phyloP scores from a whole-genome alignment of 495 filamentous ascomycete species.

The Hyaloscypha bicolor region DNA sequence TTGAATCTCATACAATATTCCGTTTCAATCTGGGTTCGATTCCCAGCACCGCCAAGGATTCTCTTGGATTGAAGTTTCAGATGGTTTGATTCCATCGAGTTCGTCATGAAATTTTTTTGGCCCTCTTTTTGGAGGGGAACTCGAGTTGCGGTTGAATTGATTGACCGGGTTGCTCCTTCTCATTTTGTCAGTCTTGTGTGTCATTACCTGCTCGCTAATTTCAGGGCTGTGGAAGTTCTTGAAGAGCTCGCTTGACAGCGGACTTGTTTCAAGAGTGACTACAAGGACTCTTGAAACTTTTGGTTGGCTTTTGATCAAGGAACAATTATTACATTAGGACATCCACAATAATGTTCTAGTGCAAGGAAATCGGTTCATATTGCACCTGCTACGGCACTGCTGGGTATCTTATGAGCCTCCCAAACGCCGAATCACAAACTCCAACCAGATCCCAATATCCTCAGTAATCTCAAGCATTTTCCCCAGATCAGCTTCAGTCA shows the following conservation, averaged over 20 bases:
- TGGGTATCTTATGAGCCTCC: conserved; percentile 14
- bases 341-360: not conserved
- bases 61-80: conserved; percentile 26
- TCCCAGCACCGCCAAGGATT: conserved; percentile 42
- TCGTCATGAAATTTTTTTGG: conserved; percentile 20
- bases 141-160: not conserved
- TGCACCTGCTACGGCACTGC: not conserved
- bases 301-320: too few relatives aligned
- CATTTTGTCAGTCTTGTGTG: too few relatives aligned
- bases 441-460: conserved; percentile 61
- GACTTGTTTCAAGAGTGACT: too few relatives aligned
- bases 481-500: conserved; percentile 34
- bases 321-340: too few relatives aligned
- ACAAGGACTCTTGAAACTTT: too few relatives aligned
- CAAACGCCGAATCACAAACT: conserved; percentile 43
- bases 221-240: too few relatives aligned
- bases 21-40: conserved; percentile 48
- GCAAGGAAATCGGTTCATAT: not conserved
- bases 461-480: conserved; percentile 42
- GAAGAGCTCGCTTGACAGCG: too few relatives aligned
- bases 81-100: conserved; percentile 25
- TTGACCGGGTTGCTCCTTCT: too few relatives aligned
- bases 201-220: too few relatives aligned
- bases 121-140: conserved; percentile 6
- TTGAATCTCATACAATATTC: conserved; percentile 22